These are phyloP conservation scores for Fusarium fracticaudum DNA, from an alignment of 2,329 filamentous ascomycete genomes.

Conservation along the genomic window DNA sequence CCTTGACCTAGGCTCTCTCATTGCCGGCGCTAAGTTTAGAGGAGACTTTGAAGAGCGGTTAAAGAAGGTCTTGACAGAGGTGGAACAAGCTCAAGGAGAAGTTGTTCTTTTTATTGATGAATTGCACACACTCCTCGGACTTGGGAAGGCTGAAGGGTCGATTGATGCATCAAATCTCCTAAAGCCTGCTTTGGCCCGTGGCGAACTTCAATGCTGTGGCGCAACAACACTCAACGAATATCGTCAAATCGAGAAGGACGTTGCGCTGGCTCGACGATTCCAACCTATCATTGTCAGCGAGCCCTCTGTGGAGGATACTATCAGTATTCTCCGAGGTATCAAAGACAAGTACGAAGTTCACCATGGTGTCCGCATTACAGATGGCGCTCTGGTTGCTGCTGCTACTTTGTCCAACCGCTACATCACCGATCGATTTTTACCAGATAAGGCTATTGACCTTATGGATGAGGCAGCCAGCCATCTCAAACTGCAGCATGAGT, in stretches of 20 bases:
- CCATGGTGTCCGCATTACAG: constrained; percentile 94
- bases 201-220: constrained; percentile 93
- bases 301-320: constrained; percentile 89
- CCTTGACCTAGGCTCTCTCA: constrained; percentile 89
- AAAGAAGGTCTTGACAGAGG: constrained; percentile 90
- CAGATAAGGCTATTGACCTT: constrained; percentile 96
- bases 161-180: constrained; percentile 96
- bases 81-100: constrained; percentile 86
- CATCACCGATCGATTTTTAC: constrained; percentile 93
- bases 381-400: constrained; percentile 89
- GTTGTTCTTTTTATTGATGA: constrained; percentile 97
- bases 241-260: constrained; percentile 93
- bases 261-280: constrained; percentile 89
- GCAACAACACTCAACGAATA: constrained; percentile 95
- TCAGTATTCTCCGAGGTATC: constrained; percentile 94
- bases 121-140: constrained; percentile 86
- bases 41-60: constrained; percentile 96
- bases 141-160: constrained; percentile 94
- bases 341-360: constrained; percentile 98
- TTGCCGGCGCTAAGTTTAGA: constrained; percentile 93
- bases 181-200: constrained; percentile 91
- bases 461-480: constrained; percentile 96
- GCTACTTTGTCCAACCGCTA: constrained; percentile 94
- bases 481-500: constrained; percentile 91
- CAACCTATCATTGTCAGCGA: constrained; percentile 96